Evolutionary conservation across 2,329 filamentous ascomycete species (phyloP).

Genomic region (Diaporthe ilicicola): DNA sequence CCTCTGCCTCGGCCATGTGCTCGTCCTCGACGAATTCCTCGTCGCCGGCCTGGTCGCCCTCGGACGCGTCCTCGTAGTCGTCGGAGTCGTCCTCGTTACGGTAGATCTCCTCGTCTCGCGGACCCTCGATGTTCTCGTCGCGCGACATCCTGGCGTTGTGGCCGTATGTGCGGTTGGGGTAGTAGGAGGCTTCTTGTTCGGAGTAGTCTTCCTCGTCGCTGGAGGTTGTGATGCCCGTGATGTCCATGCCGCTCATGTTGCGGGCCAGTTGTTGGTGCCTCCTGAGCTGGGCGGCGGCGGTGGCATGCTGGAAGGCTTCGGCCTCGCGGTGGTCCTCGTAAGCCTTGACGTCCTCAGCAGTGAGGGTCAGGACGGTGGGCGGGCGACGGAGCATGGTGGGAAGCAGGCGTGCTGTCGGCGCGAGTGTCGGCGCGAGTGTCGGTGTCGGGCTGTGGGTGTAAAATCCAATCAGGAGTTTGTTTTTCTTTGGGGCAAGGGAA

Average conservation of each 20-base stretch:
- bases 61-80: slow-evolving; percentile 8
- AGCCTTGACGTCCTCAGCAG: slow-evolving; percentile 73
- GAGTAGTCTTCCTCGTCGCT: slow-evolving; percentile 40
- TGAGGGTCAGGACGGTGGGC: slow-evolving; percentile 73
- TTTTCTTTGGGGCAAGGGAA: background rate
- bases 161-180: slow-evolving; percentile 23
- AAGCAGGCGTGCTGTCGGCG: background rate
- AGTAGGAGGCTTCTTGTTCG: slow-evolving; percentile 30
- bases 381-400: slow-evolving; percentile 54
- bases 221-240: slow-evolving; percentile 28
- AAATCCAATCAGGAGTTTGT: background rate
- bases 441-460: background rate
- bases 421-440: background rate
- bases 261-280: slow-evolving; percentile 17
- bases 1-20: slow-evolving; percentile 15
- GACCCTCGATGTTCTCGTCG: slow-evolving; percentile 6
- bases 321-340: slow-evolving; percentile 69
- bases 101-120: slow-evolving; percentile 29
- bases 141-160: background rate
- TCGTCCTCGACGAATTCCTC: slow-evolving; percentile 17
- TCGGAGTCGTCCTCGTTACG: slow-evolving; percentile 32
- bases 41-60: background rate
- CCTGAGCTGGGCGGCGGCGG: slow-evolving; percentile 21
- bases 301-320: slow-evolving; percentile 43
- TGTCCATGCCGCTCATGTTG: slow-evolving; percentile 29